Conservation (phyloP, 139 green algal genomes). For the Picochlorum costavermella region DNA sequence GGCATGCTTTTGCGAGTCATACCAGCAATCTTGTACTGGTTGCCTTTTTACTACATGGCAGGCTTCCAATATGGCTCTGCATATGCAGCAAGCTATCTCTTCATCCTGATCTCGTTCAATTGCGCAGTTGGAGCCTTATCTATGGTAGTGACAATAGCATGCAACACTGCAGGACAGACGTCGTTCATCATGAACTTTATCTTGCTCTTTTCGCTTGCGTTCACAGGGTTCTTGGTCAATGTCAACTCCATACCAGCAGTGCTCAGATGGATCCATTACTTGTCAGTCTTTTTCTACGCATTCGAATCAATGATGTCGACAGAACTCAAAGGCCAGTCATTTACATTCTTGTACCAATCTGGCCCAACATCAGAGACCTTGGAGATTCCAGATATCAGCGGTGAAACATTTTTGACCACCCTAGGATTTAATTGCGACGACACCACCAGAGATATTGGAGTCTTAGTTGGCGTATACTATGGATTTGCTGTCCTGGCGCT, state of each 20-base stretch:
- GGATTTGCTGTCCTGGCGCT: slow-evolving; percentile 14
- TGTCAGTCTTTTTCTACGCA: slow-evolving; percentile 43
- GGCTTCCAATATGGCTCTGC: slow-evolving; percentile 18
- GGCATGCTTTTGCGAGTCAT: slow-evolving; percentile 63
- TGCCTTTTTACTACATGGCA: slow-evolving; percentile 64
- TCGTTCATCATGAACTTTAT: slow-evolving; percentile 70
- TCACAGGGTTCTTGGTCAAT: slow-evolving; percentile 26
- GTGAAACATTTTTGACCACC: slow-evolving; percentile 18
- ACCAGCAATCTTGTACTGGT: slow-evolving; percentile 48
- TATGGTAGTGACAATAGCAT: slow-evolving; percentile 44
- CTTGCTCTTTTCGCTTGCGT: slow-evolving; percentile 62
- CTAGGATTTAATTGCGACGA: slow-evolving; percentile 21
- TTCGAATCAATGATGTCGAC: slow-evolving; percentile 30
- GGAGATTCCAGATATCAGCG: slow-evolving; percentile 14
- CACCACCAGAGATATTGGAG: slow-evolving; percentile 19
- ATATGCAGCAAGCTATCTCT: slow-evolving; percentile 29
- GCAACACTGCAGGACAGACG: slow-evolving; percentile 43
- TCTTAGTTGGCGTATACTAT: slow-evolving; percentile 27
- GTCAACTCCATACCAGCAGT: slow-evolving; percentile 18
- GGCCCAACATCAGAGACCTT: background rate
- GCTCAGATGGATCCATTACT: slow-evolving; percentile 60
- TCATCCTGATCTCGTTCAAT: slow-evolving; percentile 35
- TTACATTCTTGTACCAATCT: background rate
- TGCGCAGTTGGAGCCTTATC: slow-evolving; percentile 45
- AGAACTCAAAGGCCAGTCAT: slow-evolving; percentile 11